phyloP scores from a whole-genome alignment of 805 yeast species.

The Wickerhamomyces sydowiorum region DNA sequence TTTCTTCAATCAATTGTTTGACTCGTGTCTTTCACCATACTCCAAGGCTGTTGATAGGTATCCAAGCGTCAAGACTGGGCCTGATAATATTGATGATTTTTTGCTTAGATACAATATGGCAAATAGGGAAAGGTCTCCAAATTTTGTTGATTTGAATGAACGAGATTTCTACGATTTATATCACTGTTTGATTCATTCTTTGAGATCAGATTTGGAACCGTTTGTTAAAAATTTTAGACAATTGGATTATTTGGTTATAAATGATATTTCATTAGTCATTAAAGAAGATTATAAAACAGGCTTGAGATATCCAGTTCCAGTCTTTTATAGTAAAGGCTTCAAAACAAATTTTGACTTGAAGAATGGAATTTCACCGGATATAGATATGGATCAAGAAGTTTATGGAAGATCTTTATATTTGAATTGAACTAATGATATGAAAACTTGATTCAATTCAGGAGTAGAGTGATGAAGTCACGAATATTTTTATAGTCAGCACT shows the following conservation, averaged over 20 bases:
- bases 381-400: not conserved
- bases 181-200: conserved; percentile 32
- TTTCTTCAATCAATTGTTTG: conserved; percentile 30
- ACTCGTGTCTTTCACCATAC: conserved; percentile 31
- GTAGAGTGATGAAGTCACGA: no score
- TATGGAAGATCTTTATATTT: not conserved
- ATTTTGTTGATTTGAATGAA: conserved; percentile 24
- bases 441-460: no score
- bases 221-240: conserved; percentile 27
- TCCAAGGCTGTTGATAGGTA: conserved; percentile 37
- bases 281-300: conserved; percentile 13
- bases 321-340: conserved; percentile 28
- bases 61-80: conserved; percentile 37
- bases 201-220: conserved; percentile 29
- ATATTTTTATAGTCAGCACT: no score
- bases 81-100: conserved; percentile 29
- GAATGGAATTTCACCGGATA: not conserved
- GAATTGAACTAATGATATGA: no score
- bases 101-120: conserved; percentile 20
- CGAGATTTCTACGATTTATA: conserved; percentile 29
- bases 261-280: conserved; percentile 31
- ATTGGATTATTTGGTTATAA: conserved; percentile 31
- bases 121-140: conserved; percentile 9
- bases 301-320: conserved; percentile 28
- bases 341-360: conserved; percentile 21